A percentile compares a stretch with the other conserved stretches of the same genome.
Evolutionary conservation across 176 grass and related monocot genomes (phyloP).

Genomic region (Avena insularis): DNA sequence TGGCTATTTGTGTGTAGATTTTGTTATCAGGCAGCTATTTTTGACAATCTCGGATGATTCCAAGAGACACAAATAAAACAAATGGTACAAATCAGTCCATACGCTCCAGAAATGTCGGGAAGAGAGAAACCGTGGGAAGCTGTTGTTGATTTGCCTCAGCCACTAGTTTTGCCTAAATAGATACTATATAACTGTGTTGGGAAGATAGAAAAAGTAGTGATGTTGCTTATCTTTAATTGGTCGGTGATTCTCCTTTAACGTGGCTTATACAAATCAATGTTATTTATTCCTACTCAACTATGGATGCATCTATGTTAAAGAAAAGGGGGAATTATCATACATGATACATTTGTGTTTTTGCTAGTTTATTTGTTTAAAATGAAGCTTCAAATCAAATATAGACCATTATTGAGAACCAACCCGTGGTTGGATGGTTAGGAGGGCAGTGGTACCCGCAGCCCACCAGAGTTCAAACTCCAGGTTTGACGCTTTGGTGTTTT

Average conservation of each 20-base stretch:
- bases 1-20: background rate
- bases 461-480: no score
- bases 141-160: slow-evolving; percentile 38
- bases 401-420: background rate
- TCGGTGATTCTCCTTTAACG: background rate
- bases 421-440: no score
- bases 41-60: background rate
- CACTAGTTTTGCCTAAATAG: background rate
- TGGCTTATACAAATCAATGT: background rate
- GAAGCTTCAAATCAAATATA: background rate
- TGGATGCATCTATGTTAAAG: background rate
- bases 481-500: no score
- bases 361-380: background rate
- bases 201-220: background rate
- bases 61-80: background rate
- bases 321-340: background rate
- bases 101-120: background rate
- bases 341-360: background rate
- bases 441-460: no score
- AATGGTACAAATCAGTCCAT: background rate
- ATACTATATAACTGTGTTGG: background rate
- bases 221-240: background rate
- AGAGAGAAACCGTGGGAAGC: slow-evolving; percentile 2
- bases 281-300: background rate
- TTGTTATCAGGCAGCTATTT: background rate